Percentiles rank a stretch among this genome's conserved stretches.
Conservation (phyloP, 2,329 filamentous ascomycete species). For the Esteya vermicola region DNA sequence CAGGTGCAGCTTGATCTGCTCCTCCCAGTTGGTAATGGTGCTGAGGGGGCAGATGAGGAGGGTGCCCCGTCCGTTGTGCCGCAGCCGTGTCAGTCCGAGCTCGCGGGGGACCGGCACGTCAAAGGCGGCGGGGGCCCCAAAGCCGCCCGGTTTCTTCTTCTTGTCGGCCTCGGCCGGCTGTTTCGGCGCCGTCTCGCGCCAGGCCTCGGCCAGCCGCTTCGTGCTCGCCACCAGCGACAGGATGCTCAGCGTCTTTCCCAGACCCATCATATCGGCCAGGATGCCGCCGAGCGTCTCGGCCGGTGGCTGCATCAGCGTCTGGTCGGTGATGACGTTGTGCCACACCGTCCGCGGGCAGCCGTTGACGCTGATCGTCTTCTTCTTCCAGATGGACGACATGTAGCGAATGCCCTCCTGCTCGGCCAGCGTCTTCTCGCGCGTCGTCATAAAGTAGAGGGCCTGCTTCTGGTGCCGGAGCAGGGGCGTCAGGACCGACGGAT, state of each 20-base stretch:
- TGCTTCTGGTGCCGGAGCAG: constrained; percentile 82
- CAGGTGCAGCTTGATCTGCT: constrained; percentile 77
- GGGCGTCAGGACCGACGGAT: constrained; percentile 45
- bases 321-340: constrained; percentile 74
- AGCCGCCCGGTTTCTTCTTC: constrained; percentile 20
- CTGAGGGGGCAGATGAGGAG: constrained; percentile 81
- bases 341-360: constrained; percentile 40
- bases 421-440: constrained; percentile 55
- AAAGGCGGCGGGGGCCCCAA: constrained; percentile 17
- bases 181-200: constrained; percentile 38
- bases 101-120: constrained; percentile 25
- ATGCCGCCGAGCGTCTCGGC: constrained; percentile 59
- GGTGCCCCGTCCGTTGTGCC: constrained; percentile 61
- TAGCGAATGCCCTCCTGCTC: constrained; percentile 41
- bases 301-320: constrained; percentile 44
- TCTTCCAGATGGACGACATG: constrained; percentile 67
- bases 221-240: constrained; percentile 62
- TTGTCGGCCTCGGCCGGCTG: constrained; percentile 29
- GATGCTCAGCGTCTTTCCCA: constrained; percentile 79
- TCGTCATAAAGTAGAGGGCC: constrained; percentile 72
- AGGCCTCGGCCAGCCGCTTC: constrained; percentile 45
- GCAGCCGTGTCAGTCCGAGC: constrained; percentile 36
- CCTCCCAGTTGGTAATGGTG: constrained; percentile 87
- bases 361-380: constrained; percentile 27
- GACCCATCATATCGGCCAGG: constrained; percentile 74